Evolutionary conservation across 306 rosid species (phyloP).

Genomic region (Cyamopsis tetragonoloba): DNA sequence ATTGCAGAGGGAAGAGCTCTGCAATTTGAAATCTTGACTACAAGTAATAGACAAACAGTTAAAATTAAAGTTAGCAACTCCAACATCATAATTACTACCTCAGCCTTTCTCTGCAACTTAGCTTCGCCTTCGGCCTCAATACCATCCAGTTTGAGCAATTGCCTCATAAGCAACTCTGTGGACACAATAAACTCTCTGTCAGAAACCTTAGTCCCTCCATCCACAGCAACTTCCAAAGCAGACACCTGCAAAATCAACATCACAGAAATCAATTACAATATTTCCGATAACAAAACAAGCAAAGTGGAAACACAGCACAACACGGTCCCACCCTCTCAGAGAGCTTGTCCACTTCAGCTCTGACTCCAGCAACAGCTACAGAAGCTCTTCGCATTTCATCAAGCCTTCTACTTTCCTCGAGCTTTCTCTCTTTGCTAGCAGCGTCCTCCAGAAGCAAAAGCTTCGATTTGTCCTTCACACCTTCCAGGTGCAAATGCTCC

Average conservation of each 20-base stretch:
- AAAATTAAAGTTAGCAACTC: neutral
- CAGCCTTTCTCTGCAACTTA: constrained; percentile 75
- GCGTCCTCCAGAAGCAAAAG: constrained; percentile 61
- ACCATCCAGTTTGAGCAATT: constrained; percentile 75
- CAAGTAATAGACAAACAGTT: neutral
- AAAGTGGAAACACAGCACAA: neutral
- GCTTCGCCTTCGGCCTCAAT: constrained; percentile 87
- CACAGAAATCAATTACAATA: constrained; percentile 9
- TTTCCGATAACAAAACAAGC: neutral
- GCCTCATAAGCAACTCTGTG: constrained; percentile 83
- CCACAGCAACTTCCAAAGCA: constrained; percentile 66
- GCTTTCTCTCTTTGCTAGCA: constrained; percentile 48
- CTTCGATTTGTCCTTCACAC: constrained; percentile 74
- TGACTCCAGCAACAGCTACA: constrained; percentile 58
- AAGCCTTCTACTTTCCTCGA: constrained; percentile 47
- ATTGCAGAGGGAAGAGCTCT: too few species aligned
- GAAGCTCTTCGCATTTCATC: constrained; percentile 49
- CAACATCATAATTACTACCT: constrained; percentile 44
- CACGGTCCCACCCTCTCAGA: constrained; percentile 56
- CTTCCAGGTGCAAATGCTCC: constrained; percentile 61
- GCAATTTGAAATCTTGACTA: too few species aligned
- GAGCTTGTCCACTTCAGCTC: constrained; percentile 71
- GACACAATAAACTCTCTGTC: constrained; percentile 65
- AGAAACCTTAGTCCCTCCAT: constrained; percentile 63
- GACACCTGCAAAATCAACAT: constrained; percentile 47